Evolutionary conservation across 192 early-diverging fungal species (phyloP).

Genomic region (Spinellus fusiger): DNA sequence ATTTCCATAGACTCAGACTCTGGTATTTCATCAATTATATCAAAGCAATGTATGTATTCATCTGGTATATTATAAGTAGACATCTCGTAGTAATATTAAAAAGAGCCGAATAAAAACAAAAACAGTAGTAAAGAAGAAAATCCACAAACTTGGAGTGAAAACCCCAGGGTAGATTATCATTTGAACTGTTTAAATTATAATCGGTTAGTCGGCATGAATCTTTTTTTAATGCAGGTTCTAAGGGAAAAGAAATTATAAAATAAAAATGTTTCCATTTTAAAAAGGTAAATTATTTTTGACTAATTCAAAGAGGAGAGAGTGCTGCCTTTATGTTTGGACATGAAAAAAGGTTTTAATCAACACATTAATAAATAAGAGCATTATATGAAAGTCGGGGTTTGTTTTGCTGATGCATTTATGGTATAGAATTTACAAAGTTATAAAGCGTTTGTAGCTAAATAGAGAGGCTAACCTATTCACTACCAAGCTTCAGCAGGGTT

Average conservation of each 20-base stretch:
- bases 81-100: too few species aligned
- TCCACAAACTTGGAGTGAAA: too few species aligned
- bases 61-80: neutral
- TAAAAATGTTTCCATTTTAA: too few species aligned
- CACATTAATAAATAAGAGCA: neutral
- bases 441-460: neutral
- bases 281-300: neutral
- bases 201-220: neutral
- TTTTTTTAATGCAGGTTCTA: neutral
- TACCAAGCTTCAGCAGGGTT: slow-evolving; percentile 3
- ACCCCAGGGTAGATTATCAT: neutral
- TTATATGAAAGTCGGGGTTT: slow-evolving; percentile 1
- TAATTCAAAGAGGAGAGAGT: neutral
- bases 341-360: neutral
- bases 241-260: neutral
- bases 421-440: slow-evolving; percentile 2
- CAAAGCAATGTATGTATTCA: neutral
- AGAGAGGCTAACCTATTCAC: neutral
- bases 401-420: neutral
- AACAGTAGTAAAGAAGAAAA: too few species aligned
- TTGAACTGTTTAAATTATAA: slow-evolving; percentile 1
- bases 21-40: neutral
- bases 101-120: too few species aligned
- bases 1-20: slow-evolving; percentile 5
- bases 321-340: neutral